phyloP scores from a whole-genome alignment of 2,329 filamentous ascomycete genomes.

The Calonectria ilicicola region DNA sequence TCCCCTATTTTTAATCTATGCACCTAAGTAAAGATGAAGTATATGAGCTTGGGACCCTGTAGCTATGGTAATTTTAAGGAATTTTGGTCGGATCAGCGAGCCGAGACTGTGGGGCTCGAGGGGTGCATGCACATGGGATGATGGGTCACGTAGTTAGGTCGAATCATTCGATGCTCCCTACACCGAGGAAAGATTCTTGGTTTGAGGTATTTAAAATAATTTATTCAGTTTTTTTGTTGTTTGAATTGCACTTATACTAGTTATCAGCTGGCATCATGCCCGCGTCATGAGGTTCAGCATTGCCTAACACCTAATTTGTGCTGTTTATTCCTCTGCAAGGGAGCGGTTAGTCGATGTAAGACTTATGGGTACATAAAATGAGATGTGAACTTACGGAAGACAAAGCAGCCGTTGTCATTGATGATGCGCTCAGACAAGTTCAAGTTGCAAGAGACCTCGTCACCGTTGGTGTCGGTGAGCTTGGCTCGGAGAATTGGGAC shows the following conservation, averaged over 20 bases:
- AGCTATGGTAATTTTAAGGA: too few relatives aligned
- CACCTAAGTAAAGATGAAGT: too few relatives aligned
- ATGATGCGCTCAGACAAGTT: slow-evolving; percentile 67
- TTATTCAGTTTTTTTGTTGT: background rate
- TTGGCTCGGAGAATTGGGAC: slow-evolving; percentile 66
- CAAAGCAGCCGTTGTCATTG: slow-evolving; percentile 61
- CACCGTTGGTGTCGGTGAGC: slow-evolving; percentile 57
- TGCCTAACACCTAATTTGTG: background rate
- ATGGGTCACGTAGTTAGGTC: background rate
- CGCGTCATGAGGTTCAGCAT: background rate
- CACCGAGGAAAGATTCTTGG: background rate
- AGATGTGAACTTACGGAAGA: slow-evolving; percentile 27
- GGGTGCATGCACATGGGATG: too few relatives aligned
- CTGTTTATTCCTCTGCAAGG: background rate
- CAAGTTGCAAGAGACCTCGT: slow-evolving; percentile 57
- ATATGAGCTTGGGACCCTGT: too few relatives aligned
- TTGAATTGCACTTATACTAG: background rate
- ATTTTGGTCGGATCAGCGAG: background rate
- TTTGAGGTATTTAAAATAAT: background rate
- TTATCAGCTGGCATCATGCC: background rate
- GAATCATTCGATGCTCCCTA: background rate
- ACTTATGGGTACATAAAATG: background rate
- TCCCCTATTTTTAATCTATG: too few relatives aligned
- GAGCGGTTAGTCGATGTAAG: background rate
- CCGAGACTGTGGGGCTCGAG: background rate